These are phyloP conservation scores for Nicotiana obtusifolia DNA, from an alignment of 257 asterid species.

Conservation along the genomic window DNA sequence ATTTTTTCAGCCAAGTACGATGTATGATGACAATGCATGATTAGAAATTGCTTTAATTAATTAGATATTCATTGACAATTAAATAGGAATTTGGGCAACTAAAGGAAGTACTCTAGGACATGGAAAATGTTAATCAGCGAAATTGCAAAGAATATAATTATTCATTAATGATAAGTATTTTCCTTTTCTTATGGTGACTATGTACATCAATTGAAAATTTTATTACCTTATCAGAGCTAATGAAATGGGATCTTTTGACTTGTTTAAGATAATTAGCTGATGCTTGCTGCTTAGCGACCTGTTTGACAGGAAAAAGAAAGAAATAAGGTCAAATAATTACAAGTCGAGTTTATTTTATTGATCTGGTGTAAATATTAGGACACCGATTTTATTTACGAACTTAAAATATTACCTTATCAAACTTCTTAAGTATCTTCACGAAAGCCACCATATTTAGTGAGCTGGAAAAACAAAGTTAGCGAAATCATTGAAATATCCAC, in stretches of 20 bases:
- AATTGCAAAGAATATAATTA: too few relatives aligned
- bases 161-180: too few relatives aligned
- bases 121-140: too few relatives aligned
- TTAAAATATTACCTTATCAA: conserved; percentile 61
- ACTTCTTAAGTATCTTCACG: conserved; percentile 86
- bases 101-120: too few relatives aligned
- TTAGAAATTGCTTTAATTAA: too few relatives aligned
- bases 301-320: neutral
- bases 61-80: too few relatives aligned
- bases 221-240: conserved; percentile 82
- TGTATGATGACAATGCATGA: too few relatives aligned
- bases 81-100: too few relatives aligned
- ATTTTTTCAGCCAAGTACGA: too few relatives aligned
- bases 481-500: conserved; percentile 12
- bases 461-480: conserved; percentile 33
- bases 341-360: neutral
- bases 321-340: neutral
- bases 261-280: conserved; percentile 66
- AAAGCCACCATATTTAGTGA: conserved; percentile 89
- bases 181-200: too few relatives aligned
- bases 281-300: conserved; percentile 70
- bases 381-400: neutral
- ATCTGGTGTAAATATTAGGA: fast-evolving
- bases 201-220: neutral
- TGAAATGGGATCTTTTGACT: conserved; percentile 76